Evolutionary conservation across 495 filamentous ascomycete species (phyloP), one percentile per base, ranked within the genome.

Genomic region (Sordaria brevicollis): DNA sequence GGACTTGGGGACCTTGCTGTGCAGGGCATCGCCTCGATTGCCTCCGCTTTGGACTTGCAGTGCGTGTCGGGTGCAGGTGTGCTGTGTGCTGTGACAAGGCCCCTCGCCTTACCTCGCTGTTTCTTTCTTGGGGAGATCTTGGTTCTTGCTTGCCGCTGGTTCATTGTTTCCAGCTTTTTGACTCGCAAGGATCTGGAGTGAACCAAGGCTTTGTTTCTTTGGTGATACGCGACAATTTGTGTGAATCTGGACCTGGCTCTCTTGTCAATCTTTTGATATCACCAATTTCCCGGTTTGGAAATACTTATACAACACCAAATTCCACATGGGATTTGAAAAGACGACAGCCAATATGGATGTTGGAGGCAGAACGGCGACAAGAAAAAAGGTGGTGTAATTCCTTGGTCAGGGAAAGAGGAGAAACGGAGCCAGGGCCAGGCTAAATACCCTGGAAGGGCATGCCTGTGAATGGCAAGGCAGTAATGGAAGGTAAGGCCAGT

Each of bases 11-110:
- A 29, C 25, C 49, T 57, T 57, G 49, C 49, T 62, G 49, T 31
- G 25, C 49, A n/a, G n/a, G n/a, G 67, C 67, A 68, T 68, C 41
- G 67, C 39, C 65, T 36, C 65, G 65, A 68, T 54, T 54, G 67
- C 65, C 70, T 69, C 36, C 13, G 49, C 36, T 39, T 29, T 66
- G 37, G 66, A 71, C 43, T 66, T 15, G 33, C 65, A 67, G 65
- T n/a, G n/a, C n/a, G n/a, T n/a, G n/a, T n/a, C n/a, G n/a, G n/a
- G n/a, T n/a, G n/a, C n/a, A n/a, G n/a, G n/a, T n/a, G n/a, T n/a
- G n/a, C n/a, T n/a, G n/a, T n/a, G 67, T 68, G 54, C 70, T 54
- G 68, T 25, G 21, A 71, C 43, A 33, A 35, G 19, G 70, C 70
- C 65, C 70, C 70, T 65, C 70, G 29, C 29, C 29, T 54, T 19